These are phyloP conservation scores for Peniophora sp. DNA, from an alignment of 1,284 basidiomycete genomes.

Conservation along the genomic window DNA sequence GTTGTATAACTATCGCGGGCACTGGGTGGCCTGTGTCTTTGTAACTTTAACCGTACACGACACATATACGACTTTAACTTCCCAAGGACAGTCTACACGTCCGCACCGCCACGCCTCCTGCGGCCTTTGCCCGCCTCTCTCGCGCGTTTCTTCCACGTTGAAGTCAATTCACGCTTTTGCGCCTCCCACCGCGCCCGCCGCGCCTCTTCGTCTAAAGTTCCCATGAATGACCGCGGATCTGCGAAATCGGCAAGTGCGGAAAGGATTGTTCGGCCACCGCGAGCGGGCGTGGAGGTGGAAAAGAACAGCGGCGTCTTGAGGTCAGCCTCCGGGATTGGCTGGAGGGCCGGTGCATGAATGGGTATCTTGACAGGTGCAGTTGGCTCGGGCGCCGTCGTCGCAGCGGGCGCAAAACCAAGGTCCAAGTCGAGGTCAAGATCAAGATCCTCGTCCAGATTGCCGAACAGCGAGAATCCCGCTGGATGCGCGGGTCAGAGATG, in stretches of 20 bases:
- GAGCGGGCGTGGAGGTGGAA: slow-evolving; percentile 16
- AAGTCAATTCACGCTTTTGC: slow-evolving; percentile 61
- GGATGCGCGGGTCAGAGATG: slow-evolving; percentile 8
- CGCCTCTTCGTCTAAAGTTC: slow-evolving; percentile 48
- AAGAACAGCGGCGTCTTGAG: slow-evolving; percentile 9
- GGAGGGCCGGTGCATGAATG: slow-evolving; percentile 6
- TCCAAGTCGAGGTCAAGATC: slow-evolving; percentile 54
- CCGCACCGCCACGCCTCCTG: slow-evolving; percentile 36
- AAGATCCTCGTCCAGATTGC: slow-evolving; percentile 54
- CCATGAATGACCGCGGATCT: slow-evolving; percentile 31
- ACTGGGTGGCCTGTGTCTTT: no score
- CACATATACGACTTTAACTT: no score
- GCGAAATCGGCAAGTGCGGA: neutral
- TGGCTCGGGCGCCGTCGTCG: slow-evolving; percentile 7
- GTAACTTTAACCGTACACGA: no score
- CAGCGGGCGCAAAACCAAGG: slow-evolving; percentile 18
- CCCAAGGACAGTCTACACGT: no score
- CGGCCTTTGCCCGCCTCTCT: slow-evolving; percentile 67
- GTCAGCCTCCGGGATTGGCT: slow-evolving; percentile 4
- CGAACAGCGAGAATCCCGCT: slow-evolving; percentile 59
- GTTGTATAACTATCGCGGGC: no score
- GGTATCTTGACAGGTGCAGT: neutral
- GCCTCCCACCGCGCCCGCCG: slow-evolving; percentile 70
- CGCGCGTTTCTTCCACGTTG: slow-evolving; percentile 73
- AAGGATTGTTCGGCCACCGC: neutral